Conservation (phyloP, 441 rosid genomes). For the Bocquillonia castaneifolia region DNA sequence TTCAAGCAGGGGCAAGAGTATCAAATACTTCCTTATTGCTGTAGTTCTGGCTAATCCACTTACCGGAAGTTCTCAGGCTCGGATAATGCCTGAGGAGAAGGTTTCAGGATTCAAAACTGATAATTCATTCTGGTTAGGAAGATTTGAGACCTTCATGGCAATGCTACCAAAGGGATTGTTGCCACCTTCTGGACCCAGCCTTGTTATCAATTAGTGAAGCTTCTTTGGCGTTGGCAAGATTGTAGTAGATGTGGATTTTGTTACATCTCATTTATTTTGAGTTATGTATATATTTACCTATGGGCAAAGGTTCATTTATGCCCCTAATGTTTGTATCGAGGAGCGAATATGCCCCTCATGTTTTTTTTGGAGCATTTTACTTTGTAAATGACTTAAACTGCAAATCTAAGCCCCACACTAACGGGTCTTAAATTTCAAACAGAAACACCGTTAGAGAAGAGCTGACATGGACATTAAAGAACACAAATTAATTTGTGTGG, state of each 20-base stretch:
- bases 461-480: no score
- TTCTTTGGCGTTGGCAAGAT: background rate
- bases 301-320: no score
- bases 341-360: no score
- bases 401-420: no score
- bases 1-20: conserved; percentile 14
- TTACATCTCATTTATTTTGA: no score
- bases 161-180: conserved; percentile 47
- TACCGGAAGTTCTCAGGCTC: conserved; percentile 23
- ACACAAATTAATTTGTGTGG: no score
- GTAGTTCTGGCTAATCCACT: conserved; percentile 15
- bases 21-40: conserved; percentile 19
- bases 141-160: conserved; percentile 17
- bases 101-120: conserved; percentile 11
- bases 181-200: conserved; percentile 60
- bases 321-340: no score
- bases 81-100: conserved; percentile 17
- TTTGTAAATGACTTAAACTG: no score
- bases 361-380: no score
- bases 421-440: no score
- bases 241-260: no score
- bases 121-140: conserved; percentile 7
- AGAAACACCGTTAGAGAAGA: no score
- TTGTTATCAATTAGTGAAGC: conserved; percentile 28
- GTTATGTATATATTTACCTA: background rate